A percentile compares a stretch with the other conserved stretches of the same genome.
phyloP scores from a whole-genome alignment of 352 stramenopile genomes.

The Phytopythium montanum region DNA sequence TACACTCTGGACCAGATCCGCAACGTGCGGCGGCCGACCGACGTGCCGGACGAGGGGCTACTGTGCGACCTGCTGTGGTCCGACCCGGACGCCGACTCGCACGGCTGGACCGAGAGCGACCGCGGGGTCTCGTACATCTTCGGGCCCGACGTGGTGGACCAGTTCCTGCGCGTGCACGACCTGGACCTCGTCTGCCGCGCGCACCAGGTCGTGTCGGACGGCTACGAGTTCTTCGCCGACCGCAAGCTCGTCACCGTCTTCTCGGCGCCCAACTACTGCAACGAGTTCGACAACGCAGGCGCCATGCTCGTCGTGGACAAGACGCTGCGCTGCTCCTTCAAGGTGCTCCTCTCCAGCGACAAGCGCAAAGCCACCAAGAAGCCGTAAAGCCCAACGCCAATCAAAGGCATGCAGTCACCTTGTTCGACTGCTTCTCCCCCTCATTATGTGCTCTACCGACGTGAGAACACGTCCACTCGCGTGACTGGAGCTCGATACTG shows the following conservation, averaged over 20 bases:
- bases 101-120: constrained; percentile 96
- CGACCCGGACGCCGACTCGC: constrained; percentile 81
- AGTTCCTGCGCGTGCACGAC: constrained; percentile 97
- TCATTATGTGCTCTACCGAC: constrained; percentile 1
- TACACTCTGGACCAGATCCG: constrained; percentile 98
- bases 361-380: constrained; percentile 58
- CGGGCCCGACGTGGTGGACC: constrained; percentile 95
- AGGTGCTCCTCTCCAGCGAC: constrained; percentile 74
- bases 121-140: constrained; percentile 99
- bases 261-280: constrained; percentile 99
- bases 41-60: constrained; percentile 83
- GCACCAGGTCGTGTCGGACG: constrained; percentile 99
- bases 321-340: constrained; percentile 74
- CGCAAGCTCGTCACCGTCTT: constrained; percentile 99
- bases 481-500: constrained; percentile 17
- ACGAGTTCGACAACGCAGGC: constrained; percentile 99
- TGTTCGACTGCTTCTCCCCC: background rate
- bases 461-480: constrained; percentile 25
- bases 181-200: constrained; percentile 97
- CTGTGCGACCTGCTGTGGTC: constrained; percentile 88
- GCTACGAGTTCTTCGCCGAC: constrained; percentile 99
- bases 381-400: constrained; percentile 1
- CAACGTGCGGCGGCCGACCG: constrained; percentile 77
- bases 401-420: background rate
- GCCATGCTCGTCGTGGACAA: constrained; percentile 81